Evolutionary conservation across 805 yeast genomes (phyloP).

Genomic region (Phaffomyces thermotolerans): DNA sequence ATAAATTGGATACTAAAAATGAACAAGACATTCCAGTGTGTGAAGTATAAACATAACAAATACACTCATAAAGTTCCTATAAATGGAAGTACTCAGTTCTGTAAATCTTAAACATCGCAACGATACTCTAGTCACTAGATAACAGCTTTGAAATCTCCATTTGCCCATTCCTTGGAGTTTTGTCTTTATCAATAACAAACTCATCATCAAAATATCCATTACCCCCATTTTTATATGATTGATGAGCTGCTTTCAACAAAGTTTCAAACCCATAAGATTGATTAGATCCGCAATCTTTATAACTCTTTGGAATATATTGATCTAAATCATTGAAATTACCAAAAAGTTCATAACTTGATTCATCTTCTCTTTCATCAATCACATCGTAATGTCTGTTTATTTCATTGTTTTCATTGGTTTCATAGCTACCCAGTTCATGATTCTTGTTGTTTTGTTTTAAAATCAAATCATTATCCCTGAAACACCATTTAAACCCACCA

Average conservation of each 20-base stretch:
- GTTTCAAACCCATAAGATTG: slow-evolving; percentile 12
- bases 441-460: slow-evolving; percentile 16
- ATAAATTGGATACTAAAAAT: no score
- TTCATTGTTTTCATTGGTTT: not conserved
- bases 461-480: slow-evolving; percentile 17
- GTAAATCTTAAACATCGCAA: no score
- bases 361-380: no score
- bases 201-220: not conserved
- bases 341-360: not conserved
- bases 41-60: no score
- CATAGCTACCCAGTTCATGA: not conserved
- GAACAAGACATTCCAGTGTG: no score
- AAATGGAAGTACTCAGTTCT: no score
- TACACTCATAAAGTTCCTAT: no score
- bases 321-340: not conserved
- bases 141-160: slow-evolving; percentile 13
- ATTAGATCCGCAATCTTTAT: slow-evolving; percentile 4
- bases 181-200: no score
- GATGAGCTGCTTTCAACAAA: slow-evolving; percentile 21
- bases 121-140: no score
- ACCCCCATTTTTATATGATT: slow-evolving; percentile 14
- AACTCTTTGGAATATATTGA: slow-evolving; percentile 16
- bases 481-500: slow-evolving; percentile 25
- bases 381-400: not conserved
- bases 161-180: slow-evolving; percentile 5